Conservation (phyloP, 2,329 filamentous ascomycete species). For the Chaetomiaceae sp. region DNA sequence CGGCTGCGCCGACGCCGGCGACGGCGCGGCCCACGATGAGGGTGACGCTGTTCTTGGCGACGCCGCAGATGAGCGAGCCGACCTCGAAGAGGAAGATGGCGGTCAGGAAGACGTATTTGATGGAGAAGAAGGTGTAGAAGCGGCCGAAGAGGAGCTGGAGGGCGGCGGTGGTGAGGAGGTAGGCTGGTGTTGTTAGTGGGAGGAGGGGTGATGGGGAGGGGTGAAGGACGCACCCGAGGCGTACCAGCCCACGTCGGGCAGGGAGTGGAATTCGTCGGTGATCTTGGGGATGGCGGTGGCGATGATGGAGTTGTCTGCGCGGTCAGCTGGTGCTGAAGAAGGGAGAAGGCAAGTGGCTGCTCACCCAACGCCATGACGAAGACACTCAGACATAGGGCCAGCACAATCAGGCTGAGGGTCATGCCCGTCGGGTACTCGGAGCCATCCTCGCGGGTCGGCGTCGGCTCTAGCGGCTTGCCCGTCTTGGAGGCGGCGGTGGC, state of each 20-base stretch:
- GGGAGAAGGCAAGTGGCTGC: background rate
- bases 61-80: conserved; percentile 36
- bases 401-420: conserved; percentile 37
- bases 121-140: conserved; percentile 39
- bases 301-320: conserved; percentile 34
- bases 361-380: conserved; percentile 42
- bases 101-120: conserved; percentile 36
- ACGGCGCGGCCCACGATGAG: conserved; percentile 31
- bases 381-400: conserved; percentile 41
- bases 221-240: conserved; percentile 27
- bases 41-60: conserved; percentile 29
- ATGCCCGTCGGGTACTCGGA: conserved; percentile 35
- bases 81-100: conserved; percentile 39
- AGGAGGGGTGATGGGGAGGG: background rate
- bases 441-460: conserved; percentile 36
- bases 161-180: conserved; percentile 37
- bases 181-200: conserved; percentile 26
- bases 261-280: conserved; percentile 36
- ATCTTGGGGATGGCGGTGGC: conserved; percentile 39
- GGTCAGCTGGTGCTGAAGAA: background rate
- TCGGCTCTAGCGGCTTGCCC: conserved; percentile 25
- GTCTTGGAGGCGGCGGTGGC: conserved; percentile 28
- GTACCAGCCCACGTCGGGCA: conserved; percentile 45
- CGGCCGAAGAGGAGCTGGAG: conserved; percentile 36
- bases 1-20: conserved; percentile 36